These are phyloP conservation scores for Apiotrichum domesticum DNA, from an alignment of 1,284 basidiomycete genomes.

Conservation along the genomic window DNA sequence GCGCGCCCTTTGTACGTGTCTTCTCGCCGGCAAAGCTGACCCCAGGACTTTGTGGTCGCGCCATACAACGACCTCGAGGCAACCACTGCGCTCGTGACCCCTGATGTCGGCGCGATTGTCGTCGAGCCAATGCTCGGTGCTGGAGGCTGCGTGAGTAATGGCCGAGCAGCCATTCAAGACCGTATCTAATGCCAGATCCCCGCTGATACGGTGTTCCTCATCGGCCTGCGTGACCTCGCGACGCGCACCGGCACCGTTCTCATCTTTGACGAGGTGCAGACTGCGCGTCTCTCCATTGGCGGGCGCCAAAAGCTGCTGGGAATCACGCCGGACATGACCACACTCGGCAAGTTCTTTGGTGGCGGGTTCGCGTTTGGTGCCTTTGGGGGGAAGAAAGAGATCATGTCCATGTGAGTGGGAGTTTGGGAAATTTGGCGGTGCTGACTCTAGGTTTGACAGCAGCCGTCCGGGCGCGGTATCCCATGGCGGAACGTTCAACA, in stretches of 20 bases:
- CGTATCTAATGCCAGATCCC: conserved; percentile 12
- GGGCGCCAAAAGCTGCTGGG: conserved; percentile 23
- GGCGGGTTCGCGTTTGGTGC: conserved; percentile 35
- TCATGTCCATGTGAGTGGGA: conserved; percentile 28
- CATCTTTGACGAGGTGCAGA: conserved; percentile 53
- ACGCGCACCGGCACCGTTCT: conserved; percentile 49
- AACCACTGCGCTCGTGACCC: conserved; percentile 36
- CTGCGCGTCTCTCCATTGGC: conserved; percentile 16
- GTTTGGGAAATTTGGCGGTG: too few relatives aligned
- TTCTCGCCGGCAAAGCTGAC: neutral
- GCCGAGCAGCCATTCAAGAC: neutral
- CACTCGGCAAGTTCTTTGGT: conserved; percentile 31
- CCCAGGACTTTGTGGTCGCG: conserved; percentile 23
- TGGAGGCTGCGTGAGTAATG: conserved; percentile 20
- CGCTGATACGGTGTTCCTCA: conserved; percentile 44
- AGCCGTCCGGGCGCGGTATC: conserved; percentile 1
- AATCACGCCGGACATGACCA: conserved; percentile 31
- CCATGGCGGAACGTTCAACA: conserved; percentile 34
- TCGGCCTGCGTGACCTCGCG: conserved; percentile 47
- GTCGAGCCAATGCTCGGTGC: conserved; percentile 53
- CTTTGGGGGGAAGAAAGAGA: conserved; percentile 26
- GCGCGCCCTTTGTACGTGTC: conserved; percentile 19
- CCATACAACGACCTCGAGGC: conserved; percentile 46
- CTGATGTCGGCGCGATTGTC: conserved; percentile 49
- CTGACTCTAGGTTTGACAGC: too few relatives aligned